A percentile compares a stretch with the other conserved stretches of the same genome.
phyloP scores from a whole-genome alignment of 176 grass and related monocot species.

The Canna indica region DNA sequence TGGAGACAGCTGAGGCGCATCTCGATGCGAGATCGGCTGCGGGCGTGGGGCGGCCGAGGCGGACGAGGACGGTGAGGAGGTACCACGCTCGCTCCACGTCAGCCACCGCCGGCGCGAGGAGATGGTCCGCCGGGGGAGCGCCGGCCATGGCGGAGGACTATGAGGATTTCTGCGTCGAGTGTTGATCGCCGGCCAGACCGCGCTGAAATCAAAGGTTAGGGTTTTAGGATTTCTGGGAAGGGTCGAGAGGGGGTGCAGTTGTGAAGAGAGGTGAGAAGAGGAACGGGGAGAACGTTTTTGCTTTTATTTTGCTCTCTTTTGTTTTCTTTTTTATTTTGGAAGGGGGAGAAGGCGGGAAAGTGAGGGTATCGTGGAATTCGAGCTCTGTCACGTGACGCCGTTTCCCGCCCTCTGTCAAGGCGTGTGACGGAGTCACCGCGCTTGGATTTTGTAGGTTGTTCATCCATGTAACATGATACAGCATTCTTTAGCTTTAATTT shows the following conservation, averaged over 20 bases:
- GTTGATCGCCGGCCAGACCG: slow-evolving; percentile 12
- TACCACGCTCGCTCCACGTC: slow-evolving; percentile 68
- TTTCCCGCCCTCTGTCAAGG: slow-evolving; percentile 33
- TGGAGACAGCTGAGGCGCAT: slow-evolving; percentile 10
- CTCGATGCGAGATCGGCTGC: slow-evolving; percentile 27
- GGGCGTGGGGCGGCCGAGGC: slow-evolving; percentile 40
- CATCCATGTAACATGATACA: no score
- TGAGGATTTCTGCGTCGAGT: neutral
- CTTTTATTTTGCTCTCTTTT: neutral
- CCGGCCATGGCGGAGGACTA: slow-evolving; percentile 25
- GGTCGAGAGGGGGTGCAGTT: slow-evolving; percentile 9
- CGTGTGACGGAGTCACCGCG: no score
- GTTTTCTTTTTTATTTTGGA: neutral
- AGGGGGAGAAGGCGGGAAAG: slow-evolving; percentile 42
- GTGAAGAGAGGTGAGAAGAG: neutral
- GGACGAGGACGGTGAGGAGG: slow-evolving; percentile 64
- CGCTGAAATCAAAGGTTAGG: slow-evolving; percentile 9
- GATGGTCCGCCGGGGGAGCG: slow-evolving; percentile 11
- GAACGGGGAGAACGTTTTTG: slow-evolving; percentile 12
- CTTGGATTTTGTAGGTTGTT: no score
- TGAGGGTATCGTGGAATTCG: slow-evolving; percentile 18
- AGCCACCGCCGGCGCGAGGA: neutral
- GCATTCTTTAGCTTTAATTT: no score
- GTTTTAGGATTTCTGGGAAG: neutral
- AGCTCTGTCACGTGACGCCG: slow-evolving; percentile 19